Evolutionary conservation across 148 eudicot genomes (phyloP).

Genomic region (Chenopodium formosanum): DNA sequence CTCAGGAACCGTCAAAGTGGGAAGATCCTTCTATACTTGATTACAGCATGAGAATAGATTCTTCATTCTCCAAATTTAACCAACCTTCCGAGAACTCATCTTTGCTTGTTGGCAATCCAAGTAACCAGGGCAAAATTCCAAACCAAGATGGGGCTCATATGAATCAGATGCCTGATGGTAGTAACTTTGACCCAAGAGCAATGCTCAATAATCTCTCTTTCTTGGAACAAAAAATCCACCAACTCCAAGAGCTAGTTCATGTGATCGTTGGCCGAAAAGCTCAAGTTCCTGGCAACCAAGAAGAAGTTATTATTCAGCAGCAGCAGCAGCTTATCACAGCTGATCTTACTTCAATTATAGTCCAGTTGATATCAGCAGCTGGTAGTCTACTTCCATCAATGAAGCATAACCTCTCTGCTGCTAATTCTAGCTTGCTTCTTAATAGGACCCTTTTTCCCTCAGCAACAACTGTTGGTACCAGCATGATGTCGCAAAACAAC

Average conservation of each 20-base stretch:
- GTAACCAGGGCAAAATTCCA: slow-evolving; percentile 32
- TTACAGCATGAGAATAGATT: slow-evolving; percentile 38
- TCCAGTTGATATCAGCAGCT: slow-evolving; percentile 88
- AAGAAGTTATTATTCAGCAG: slow-evolving; percentile 70
- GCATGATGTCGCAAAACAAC: slow-evolving; percentile 28
- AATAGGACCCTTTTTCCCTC: slow-evolving; percentile 34
- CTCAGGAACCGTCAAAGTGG: slow-evolving; percentile 51
- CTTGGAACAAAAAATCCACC: slow-evolving; percentile 85
- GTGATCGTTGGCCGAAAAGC: slow-evolving; percentile 46
- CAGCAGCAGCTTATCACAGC: slow-evolving; percentile 91
- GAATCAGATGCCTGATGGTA: slow-evolving; percentile 35
- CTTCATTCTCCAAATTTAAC: slow-evolving; percentile 44
- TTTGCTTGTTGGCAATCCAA: slow-evolving; percentile 23
- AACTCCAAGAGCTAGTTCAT: slow-evolving; percentile 80
- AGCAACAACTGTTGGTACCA: slow-evolving; percentile 14
- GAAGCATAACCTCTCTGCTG: slow-evolving; percentile 46
- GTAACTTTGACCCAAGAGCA: slow-evolving; percentile 70
- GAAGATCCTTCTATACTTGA: slow-evolving; percentile 53
- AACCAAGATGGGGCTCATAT: slow-evolving; percentile 40
- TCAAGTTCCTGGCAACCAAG: slow-evolving; percentile 38
- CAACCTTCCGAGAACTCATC: slow-evolving; percentile 39
- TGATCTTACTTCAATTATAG: slow-evolving; percentile 85
- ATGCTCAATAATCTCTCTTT: slow-evolving; percentile 77
- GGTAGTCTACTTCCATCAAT: slow-evolving; percentile 92
- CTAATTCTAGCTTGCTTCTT: slow-evolving; percentile 42